Evolutionary conservation across 2,329 filamentous ascomycete genomes (phyloP).

Genomic region (Fusarium anthophilum): DNA sequence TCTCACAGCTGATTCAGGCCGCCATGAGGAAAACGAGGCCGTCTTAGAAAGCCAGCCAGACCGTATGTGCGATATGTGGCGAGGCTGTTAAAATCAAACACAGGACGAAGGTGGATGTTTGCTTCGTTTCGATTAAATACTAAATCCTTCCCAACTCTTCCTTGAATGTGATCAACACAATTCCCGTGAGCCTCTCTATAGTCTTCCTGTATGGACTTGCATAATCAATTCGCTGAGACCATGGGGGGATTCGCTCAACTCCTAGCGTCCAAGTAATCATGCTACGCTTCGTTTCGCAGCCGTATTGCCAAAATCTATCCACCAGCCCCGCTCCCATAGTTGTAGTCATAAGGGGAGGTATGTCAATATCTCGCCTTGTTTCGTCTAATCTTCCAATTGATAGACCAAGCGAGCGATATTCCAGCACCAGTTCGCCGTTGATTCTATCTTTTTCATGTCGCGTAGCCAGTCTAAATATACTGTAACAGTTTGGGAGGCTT

Average conservation of each 20-base stretch:
- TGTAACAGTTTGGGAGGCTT: constrained; percentile 58
- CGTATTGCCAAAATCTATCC: background rate
- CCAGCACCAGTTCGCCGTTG: constrained; percentile 66
- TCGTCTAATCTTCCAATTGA: constrained; percentile 44
- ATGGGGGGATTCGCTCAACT: background rate
- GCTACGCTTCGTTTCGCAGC: constrained; percentile 8
- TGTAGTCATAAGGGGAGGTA: background rate
- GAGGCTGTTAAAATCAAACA: constrained; percentile 25
- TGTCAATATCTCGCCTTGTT: background rate
- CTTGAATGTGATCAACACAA: constrained; percentile 26
- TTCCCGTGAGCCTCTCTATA: constrained; percentile 32
- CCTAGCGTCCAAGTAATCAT: background rate
- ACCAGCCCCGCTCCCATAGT: background rate
- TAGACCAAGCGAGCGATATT: constrained; percentile 59
- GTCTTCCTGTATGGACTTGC: constrained; percentile 8
- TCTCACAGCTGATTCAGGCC: background rate
- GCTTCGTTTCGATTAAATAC: constrained; percentile 28
- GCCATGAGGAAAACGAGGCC: background rate
- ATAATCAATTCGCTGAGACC: background rate
- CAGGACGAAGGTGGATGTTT: background rate
- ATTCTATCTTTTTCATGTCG: constrained; percentile 64
- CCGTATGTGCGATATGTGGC: background rate
- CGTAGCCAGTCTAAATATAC: constrained; percentile 68
- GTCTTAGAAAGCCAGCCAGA: background rate
- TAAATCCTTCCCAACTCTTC: constrained; percentile 8